phyloP scores from a whole-genome alignment of 371 early-diverging fungal species.

The Lichtheimia ramosa region DNA sequence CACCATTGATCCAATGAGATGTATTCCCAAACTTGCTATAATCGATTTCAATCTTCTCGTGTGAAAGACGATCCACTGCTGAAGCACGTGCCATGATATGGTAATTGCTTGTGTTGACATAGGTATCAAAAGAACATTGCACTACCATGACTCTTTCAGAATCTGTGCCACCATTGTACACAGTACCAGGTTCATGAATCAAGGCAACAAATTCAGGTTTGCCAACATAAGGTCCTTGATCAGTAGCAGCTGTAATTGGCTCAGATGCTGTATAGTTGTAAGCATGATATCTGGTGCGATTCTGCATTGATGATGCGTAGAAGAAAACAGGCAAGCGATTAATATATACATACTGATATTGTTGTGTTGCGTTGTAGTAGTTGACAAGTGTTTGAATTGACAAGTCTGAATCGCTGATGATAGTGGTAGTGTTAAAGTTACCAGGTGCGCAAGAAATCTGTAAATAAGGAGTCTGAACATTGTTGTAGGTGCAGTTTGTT shows the following conservation, averaged over 20 bases:
- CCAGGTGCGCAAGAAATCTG: conserved; percentile 1
- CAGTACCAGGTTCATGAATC: too few species aligned
- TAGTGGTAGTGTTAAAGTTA: conserved; percentile 2
- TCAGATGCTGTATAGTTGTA: conserved; percentile 3
- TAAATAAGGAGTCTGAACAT: not conserved
- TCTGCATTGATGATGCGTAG: conserved; percentile 12
- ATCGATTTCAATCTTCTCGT: conserved; percentile 2
- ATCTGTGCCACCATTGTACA: not conserved
- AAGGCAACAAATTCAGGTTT: too few species aligned
- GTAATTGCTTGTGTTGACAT: conserved; percentile 5
- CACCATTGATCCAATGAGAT: not conserved
- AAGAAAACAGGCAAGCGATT: conserved; percentile 2
- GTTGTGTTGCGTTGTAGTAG: not conserved
- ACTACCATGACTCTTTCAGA: not conserved
- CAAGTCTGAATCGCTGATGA: conserved; percentile 8
- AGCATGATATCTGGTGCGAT: conserved; percentile 11
- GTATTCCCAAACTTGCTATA: conserved; percentile 7
- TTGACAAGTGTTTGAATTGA: not conserved
- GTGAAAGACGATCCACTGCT: not conserved
- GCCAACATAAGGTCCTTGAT: too few species aligned
- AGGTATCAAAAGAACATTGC: conserved; percentile 11
- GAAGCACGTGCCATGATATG: not conserved
- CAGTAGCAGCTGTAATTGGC: not conserved
- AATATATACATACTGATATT: not conserved
- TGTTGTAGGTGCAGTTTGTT: conserved; percentile 11